A percentile compares a stretch with the other conserved stretches of the same genome.
Conservation (phyloP, 257 asterid species). For the Solanum clarkiae region DNA sequence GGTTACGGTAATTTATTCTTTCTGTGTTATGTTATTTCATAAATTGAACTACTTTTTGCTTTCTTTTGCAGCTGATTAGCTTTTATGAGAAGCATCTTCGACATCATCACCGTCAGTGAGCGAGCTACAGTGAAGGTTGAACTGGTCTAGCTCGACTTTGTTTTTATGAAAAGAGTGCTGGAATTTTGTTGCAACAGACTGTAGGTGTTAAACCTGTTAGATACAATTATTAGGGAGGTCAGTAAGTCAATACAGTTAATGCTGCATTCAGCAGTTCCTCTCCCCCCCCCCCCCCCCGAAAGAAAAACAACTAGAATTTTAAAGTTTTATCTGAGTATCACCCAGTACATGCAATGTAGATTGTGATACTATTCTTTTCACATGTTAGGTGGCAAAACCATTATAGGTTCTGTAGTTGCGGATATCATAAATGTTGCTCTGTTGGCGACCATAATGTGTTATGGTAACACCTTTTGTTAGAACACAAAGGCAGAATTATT, state of each 20-base stretch:
- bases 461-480: neutral
- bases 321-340: neutral
- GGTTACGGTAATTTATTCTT: neutral
- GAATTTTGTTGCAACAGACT: neutral
- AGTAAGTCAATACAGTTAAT: neutral
- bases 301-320: neutral
- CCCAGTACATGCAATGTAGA: neutral
- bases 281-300: neutral
- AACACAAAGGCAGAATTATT: neutral
- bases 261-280: neutral
- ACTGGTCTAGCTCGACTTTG: neutral
- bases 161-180: neutral
- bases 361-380: neutral
- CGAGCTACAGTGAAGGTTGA: neutral
- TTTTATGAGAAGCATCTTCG: neutral
- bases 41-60: neutral
- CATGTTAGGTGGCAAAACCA: neutral
- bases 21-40: neutral
- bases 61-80: neutral
- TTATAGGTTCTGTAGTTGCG: neutral
- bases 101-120: neutral
- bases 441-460: neutral
- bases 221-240: neutral
- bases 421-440: neutral
- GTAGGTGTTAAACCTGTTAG: neutral